These are phyloP conservation scores for Camelina laxa DNA, from an alignment of 345 rosid species.

Conservation along the genomic window DNA sequence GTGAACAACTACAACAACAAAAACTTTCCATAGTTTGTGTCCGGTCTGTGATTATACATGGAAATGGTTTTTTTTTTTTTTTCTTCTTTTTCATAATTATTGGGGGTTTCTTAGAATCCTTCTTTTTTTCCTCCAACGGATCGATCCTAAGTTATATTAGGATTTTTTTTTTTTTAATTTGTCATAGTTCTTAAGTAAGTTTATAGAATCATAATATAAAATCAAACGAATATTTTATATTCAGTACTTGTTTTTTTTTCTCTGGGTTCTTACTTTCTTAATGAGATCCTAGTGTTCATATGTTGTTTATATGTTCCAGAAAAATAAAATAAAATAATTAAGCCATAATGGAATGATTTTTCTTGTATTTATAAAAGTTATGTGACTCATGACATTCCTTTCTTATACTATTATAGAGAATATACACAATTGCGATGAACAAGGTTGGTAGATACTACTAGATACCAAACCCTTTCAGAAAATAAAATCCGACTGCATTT, in stretches of 20 bases:
- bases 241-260: slow-evolving; percentile 38
- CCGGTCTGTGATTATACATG: slow-evolving; percentile 55
- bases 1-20: slow-evolving; percentile 9
- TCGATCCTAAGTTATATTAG: slow-evolving; percentile 51
- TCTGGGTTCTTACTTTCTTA: slow-evolving; percentile 39
- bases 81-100: slow-evolving; percentile 41
- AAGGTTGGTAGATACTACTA: slow-evolving; percentile 40
- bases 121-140: slow-evolving; percentile 34
- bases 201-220: slow-evolving; percentile 54
- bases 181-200: slow-evolving; percentile 52
- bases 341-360: slow-evolving; percentile 29
- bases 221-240: slow-evolving; percentile 40
- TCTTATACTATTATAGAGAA: background rate
- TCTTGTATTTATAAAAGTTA: background rate
- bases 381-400: slow-evolving; percentile 28
- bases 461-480: slow-evolving; percentile 41
- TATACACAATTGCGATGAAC: slow-evolving; percentile 21
- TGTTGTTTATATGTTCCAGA: slow-evolving; percentile 52
- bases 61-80: slow-evolving; percentile 49
- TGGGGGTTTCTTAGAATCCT: slow-evolving; percentile 48
- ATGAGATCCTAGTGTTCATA: slow-evolving; percentile 55
- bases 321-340: background rate
- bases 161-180: slow-evolving; percentile 44
- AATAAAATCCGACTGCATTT: slow-evolving; percentile 9
- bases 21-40: slow-evolving; percentile 38